Evolutionary conservation across 345 rosid species (phyloP).

Genomic region (Melaleuca quinquenervia): DNA sequence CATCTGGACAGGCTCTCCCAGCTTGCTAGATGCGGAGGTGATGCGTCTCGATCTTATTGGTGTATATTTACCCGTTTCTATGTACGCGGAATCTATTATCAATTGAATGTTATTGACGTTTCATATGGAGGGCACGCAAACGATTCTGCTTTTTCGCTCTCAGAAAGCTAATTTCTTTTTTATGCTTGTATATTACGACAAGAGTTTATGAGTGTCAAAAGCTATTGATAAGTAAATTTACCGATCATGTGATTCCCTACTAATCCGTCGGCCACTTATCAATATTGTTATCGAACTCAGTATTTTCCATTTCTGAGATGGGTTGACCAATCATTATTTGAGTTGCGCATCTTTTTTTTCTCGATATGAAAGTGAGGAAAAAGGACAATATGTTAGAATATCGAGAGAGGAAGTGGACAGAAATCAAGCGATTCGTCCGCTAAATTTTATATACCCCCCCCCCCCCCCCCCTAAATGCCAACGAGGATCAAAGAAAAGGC

Average conservation of each 20-base stretch:
- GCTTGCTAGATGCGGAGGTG: background rate
- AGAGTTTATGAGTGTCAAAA: background rate
- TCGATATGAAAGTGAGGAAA: background rate
- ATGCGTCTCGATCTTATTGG: background rate
- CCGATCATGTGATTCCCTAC: background rate
- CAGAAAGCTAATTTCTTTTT: background rate
- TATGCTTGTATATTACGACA: background rate
- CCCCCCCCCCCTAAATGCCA: background rate
- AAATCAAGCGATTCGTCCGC: background rate
- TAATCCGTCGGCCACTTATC: background rate
- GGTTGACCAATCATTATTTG: background rate
- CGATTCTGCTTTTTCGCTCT: background rate
- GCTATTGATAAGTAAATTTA: background rate
- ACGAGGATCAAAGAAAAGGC: background rate
- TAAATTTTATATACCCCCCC: background rate
- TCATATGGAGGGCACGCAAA: background rate
- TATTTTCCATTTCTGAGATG: background rate
- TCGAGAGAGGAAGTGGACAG: background rate
- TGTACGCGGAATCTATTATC: background rate
- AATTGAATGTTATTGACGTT: background rate
- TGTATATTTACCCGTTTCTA: background rate
- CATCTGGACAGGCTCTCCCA: background rate
- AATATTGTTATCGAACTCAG: background rate
- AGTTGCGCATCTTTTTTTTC: background rate
- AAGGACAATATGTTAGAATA: background rate